These are phyloP conservation scores for Phytopythium sindhum DNA, from an alignment of 352 stramenopile species.

Conservation along the genomic window DNA sequence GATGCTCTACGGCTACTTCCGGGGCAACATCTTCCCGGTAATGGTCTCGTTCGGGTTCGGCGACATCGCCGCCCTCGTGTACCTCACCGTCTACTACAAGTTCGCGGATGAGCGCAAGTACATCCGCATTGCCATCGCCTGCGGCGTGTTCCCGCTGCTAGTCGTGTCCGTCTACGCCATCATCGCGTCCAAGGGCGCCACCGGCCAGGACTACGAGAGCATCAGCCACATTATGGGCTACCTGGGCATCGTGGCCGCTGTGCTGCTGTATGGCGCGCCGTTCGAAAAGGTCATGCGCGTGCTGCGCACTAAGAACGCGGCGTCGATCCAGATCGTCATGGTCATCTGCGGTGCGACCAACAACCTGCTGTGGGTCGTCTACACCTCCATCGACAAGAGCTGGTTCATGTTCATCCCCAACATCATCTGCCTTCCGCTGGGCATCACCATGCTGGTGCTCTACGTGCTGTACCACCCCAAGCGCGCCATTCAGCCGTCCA, in stretches of 20 bases:
- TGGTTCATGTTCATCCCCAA: constrained; percentile 56
- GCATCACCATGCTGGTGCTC: constrained; percentile 30
- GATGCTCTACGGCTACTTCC: constrained; percentile 48
- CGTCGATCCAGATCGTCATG: constrained; percentile 47
- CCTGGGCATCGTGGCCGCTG: constrained; percentile 26
- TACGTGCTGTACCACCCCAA: constrained; percentile 44
- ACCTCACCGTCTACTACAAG: constrained; percentile 50
- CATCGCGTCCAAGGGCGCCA: constrained; percentile 30
- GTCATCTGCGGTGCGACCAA: constrained; percentile 37
- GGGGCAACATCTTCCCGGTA: constrained; percentile 43
- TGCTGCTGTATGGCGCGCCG: constrained; percentile 34
- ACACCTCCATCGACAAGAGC: constrained; percentile 36
- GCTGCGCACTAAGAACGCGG: constrained; percentile 37
- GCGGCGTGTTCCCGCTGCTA: constrained; percentile 17
- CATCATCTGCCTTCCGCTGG: constrained; percentile 31
- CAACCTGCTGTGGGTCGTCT: constrained; percentile 44
- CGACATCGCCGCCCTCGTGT: constrained; percentile 31
- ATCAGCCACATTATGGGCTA: constrained; percentile 31
- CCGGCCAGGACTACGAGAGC: constrained; percentile 23
- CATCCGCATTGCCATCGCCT: constrained; percentile 25
- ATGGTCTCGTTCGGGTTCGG: constrained; percentile 47
- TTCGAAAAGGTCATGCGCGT: constrained; percentile 40
- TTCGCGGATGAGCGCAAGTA: constrained; percentile 38
- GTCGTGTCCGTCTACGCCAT: constrained; percentile 37
- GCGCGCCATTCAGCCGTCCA: constrained; percentile 11